phyloP scores from a whole-genome alignment of 2,329 filamentous ascomycete species.

The Aspergillus caelatus region DNA sequence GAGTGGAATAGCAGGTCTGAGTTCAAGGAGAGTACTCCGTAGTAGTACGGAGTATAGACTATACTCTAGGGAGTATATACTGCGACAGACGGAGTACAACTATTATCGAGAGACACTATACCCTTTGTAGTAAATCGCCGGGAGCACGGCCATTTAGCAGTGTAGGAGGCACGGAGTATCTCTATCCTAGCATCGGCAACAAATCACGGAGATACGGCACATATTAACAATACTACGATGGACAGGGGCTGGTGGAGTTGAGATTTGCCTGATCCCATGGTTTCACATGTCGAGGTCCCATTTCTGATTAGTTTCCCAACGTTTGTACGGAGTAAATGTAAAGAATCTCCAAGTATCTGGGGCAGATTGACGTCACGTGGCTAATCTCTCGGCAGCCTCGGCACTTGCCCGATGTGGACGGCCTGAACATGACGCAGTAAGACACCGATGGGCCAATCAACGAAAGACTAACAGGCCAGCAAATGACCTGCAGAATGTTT shows the following conservation, averaged over 20 bases:
- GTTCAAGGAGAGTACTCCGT: too few relatives aligned
- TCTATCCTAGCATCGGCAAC: neutral
- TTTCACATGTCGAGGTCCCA: neutral
- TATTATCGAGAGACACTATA: neutral
- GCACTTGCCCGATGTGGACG: conserved; percentile 19
- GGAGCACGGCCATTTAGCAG: neutral
- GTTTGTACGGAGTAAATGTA: neutral
- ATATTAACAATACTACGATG: neutral
- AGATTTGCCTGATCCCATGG: neutral
- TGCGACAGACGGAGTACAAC: neutral
- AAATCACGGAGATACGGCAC: neutral
- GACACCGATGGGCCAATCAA: conserved; percentile 20
- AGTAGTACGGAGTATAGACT: neutral
- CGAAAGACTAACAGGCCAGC: neutral
- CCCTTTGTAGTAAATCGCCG: neutral
- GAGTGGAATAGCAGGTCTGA: too few relatives aligned
- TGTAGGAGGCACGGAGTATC: neutral
- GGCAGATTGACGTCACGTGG: neutral
- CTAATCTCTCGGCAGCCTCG: conserved; percentile 18
- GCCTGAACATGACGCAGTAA: conserved; percentile 19
- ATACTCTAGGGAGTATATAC: neutral
- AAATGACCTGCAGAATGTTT: conserved; percentile 5
- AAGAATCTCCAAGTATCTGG: neutral
- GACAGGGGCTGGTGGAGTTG: neutral
- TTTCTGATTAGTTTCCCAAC: neutral